Evolutionary conservation across 2,329 filamentous ascomycete species (phyloP), one percentile per base, ranked within the genome.

Genomic region (Fusarium pseudograminearum): DNA sequence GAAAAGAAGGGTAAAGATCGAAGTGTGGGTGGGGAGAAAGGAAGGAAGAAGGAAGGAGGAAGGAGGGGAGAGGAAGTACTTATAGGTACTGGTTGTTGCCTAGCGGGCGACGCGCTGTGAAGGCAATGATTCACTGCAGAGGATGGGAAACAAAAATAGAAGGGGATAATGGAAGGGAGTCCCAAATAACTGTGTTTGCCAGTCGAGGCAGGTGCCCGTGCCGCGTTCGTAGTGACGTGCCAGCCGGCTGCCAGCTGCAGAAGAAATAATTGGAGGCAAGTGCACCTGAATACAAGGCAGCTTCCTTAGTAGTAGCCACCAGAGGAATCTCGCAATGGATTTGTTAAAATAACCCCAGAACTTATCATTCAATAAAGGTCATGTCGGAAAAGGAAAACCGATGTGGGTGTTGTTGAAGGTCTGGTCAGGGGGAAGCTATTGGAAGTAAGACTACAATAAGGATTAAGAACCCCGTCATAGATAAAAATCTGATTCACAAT

Each of bases 151-250:
- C 18, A 14, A 38, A 22, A 22, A 18, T 7, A 51, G 33, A 51
- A 38, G n/a, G n/a, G 33, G 12, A n/a, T 26, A 30, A 38, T 14
- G 12, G n/a, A 38, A 38, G 20, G 30, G 36, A 28, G 42, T 18
- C n/a, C 3, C 5, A 34, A 26, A 28, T 26, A 61, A 18, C 28
- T 45, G 26, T 11, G 45, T 34, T 58, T 64, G 24, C 16, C 12
- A 26, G 41, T 64, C 44, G 22, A 65, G 54, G 62, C 41, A 60
- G 61, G 52, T 46, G 63, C 48, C 66, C 57, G 33, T 44, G 26
- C 22, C 31, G 24, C 31, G 44, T 58, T 62, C 33, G 59, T 40
- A 50, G 42, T 34, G 26, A 40, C n/a, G 22, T 52, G 55, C 60
- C 51, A 24, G 47, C 36, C 44, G 41, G 38, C 34, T 26, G 60